Conservation (phyloP, 257 asterid species). For the Solanum raphanifolium region DNA sequence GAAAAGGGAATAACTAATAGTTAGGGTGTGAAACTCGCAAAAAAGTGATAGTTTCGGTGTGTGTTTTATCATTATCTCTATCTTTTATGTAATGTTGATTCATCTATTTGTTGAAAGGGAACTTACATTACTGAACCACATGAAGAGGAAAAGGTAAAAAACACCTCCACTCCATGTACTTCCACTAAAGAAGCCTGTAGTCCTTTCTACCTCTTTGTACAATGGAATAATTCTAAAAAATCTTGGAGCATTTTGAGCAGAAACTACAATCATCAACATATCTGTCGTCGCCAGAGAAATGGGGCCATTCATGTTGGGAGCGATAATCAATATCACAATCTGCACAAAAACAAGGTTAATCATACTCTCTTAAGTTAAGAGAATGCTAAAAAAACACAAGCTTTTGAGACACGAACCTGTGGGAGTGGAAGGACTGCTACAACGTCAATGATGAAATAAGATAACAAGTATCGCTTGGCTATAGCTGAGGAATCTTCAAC, state of each 20-base stretch:
- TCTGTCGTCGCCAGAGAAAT: conserved; percentile 31
- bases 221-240: conserved; percentile 36
- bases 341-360: no score
- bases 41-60: no score
- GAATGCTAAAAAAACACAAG: no score
- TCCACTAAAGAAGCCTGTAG: conserved; percentile 42
- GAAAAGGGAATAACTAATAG: no score
- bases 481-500: conserved; percentile 21
- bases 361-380: no score
- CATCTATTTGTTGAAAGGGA: neutral
- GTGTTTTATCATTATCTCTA: no score
- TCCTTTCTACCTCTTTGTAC: conserved; percentile 35
- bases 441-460: no score
- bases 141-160: conserved; percentile 47
- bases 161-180: conserved; percentile 67
- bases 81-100: no score
- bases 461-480: no score
- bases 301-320: conserved; percentile 18
- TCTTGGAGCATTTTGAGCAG: conserved; percentile 42
- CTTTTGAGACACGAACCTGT: no score
- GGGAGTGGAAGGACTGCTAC: no score
- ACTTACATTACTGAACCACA: conserved; percentile 59
- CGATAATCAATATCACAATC: neutral
- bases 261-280: conserved; percentile 23
- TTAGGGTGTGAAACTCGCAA: no score